A percentile compares a stretch with the other conserved stretches of the same genome.
phyloP scores from a whole-genome alignment of 805 yeast genomes.

The Dipodascus geniculatus region DNA sequence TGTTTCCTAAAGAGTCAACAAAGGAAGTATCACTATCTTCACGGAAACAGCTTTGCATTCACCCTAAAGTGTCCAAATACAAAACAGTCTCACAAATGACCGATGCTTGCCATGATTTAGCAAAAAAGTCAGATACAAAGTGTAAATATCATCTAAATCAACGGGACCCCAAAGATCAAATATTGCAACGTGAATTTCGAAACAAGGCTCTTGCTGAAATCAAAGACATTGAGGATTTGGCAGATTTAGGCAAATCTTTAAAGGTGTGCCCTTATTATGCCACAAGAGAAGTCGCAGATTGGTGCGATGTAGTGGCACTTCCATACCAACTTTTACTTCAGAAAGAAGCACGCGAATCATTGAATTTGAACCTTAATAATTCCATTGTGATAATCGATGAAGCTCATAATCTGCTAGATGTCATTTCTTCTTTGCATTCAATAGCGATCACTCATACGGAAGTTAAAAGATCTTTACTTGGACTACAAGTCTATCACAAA shows the following conservation, averaged over 20 bases:
- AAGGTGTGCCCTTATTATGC: constrained; percentile 78
- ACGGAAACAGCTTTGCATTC: constrained; percentile 73
- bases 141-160: constrained; percentile 34
- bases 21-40: constrained; percentile 72
- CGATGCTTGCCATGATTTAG: constrained; percentile 71
- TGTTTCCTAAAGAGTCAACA: constrained; percentile 33
- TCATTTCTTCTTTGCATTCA: constrained; percentile 60
- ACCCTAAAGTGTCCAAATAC: constrained; percentile 44
- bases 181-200: constrained; percentile 32
- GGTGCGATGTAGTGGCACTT: constrained; percentile 65
- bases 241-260: constrained; percentile 41
- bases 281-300: constrained; percentile 40
- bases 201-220: constrained; percentile 45
- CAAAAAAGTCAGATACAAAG: constrained; percentile 28
- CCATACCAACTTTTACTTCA: constrained; percentile 77
- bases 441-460: constrained; percentile 41
- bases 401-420: constrained; percentile 80
- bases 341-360: constrained; percentile 42
- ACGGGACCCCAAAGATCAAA: constrained; percentile 23
- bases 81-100: constrained; percentile 46
- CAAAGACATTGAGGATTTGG: constrained; percentile 73
- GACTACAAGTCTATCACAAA: constrained; percentile 42
- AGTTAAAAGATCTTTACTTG: constrained; percentile 32
- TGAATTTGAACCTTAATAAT: constrained; percentile 47
- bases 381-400: constrained; percentile 78